These are phyloP conservation scores for Malassezia brasiliensis DNA, from an alignment of 1,284 basidiomycete species.

Conservation along the genomic window DNA sequence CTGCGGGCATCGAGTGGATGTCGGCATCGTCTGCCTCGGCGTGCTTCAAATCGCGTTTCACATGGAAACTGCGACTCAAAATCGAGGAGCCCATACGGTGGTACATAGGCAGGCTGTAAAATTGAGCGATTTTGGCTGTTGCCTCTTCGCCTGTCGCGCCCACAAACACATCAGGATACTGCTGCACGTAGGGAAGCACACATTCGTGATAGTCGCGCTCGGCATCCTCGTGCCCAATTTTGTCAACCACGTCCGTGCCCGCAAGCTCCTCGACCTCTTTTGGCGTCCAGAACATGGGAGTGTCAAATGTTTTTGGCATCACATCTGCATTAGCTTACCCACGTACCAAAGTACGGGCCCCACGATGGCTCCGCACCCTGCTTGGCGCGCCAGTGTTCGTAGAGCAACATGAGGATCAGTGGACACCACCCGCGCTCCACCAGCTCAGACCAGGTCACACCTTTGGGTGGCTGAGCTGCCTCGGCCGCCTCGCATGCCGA, in stretches of 20 bases:
- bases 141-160: conserved; percentile 9
- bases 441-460: conserved; percentile 20
- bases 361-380: conserved; percentile 13
- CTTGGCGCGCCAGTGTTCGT: conserved; percentile 58
- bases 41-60: conserved; percentile 47
- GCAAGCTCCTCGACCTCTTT: conserved; percentile 65
- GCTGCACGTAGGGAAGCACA: conserved; percentile 49
- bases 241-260: conserved; percentile 75
- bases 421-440: conserved; percentile 64
- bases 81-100: conserved; percentile 90
- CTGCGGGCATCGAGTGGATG: conserved; percentile 6
- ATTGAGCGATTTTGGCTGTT: conserved; percentile 42
- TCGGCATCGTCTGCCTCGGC: conserved; percentile 16
- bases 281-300: conserved; percentile 87
- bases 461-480: background rate
- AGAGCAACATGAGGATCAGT: conserved; percentile 88
- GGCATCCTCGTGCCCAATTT: conserved; percentile 75
- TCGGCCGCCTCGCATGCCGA: conserved; percentile 19
- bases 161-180: conserved; percentile 27
- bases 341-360: conserved; percentile 29
- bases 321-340: conserved; percentile 21
- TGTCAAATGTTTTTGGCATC: conserved; percentile 63
- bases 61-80: conserved; percentile 76
- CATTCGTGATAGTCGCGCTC: conserved; percentile 60
- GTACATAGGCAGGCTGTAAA: conserved; percentile 67